Evolutionary conservation across 2,329 filamentous ascomycete species (phyloP).

Genomic region (Ascochyta clinopodiicola): DNA sequence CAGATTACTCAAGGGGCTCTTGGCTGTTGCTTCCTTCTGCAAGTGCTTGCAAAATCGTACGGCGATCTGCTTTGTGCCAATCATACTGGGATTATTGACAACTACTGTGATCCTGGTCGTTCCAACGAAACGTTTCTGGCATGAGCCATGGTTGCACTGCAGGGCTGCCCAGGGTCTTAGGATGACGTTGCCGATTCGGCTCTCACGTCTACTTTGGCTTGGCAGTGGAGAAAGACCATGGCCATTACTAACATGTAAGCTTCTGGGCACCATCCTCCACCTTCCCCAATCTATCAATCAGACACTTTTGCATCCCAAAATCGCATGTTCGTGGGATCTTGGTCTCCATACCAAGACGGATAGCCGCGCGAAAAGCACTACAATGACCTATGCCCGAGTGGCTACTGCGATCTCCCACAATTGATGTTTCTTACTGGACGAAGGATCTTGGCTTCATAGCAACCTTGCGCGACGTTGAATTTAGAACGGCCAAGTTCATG

Average conservation of each 20-base stretch:
- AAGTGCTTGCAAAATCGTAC: slow-evolving; percentile 2
- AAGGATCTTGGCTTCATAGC: slow-evolving; percentile 1
- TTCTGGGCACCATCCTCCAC: slow-evolving; percentile 25
- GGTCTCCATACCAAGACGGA: slow-evolving; percentile 24
- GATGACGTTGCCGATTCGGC: slow-evolving; percentile 11
- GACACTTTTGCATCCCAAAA: slow-evolving; percentile 15
- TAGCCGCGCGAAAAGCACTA: slow-evolving; percentile 17
- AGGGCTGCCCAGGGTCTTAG: slow-evolving; percentile 12
- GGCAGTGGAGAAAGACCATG: neutral
- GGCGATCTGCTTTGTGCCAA: slow-evolving; percentile 7
- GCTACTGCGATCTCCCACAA: slow-evolving; percentile 1
- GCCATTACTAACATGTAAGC: slow-evolving; percentile 34
- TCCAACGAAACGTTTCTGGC: slow-evolving; percentile 7
- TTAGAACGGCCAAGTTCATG: slow-evolving; percentile 2
- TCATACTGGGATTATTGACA: slow-evolving; percentile 6
- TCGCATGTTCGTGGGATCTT: slow-evolving; percentile 14
- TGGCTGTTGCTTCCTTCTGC: slow-evolving; percentile 9
- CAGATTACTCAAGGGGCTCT: slow-evolving; percentile 7
- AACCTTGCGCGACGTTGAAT: slow-evolving; percentile 7
- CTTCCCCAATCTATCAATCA: slow-evolving; percentile 31
- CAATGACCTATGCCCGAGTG: slow-evolving; percentile 4
- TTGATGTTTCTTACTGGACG: slow-evolving; percentile 4
- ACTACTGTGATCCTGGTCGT: slow-evolving; percentile 6
- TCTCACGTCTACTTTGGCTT: slow-evolving; percentile 22
- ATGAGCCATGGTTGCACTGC: slow-evolving; percentile 13